Conservation (phyloP, 208 protist species). For the Trypanosoma cruzi region DNA sequence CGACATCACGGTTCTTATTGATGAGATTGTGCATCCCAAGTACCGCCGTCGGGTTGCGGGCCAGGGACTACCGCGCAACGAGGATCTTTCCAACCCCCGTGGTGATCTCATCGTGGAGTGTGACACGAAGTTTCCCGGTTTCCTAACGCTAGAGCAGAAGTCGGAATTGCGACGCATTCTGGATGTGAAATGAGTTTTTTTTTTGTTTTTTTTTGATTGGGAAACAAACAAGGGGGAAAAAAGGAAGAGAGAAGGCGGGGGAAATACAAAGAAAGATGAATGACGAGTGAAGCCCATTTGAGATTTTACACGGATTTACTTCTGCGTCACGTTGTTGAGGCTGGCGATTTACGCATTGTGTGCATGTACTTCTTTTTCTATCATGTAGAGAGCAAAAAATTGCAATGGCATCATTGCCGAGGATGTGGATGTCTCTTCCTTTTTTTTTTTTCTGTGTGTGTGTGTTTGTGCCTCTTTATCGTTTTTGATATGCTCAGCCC, state of each 20-base stretch:
- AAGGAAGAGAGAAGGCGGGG: background rate
- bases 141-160: constrained; percentile 88
- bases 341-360: background rate
- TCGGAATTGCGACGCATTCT: constrained; percentile 81
- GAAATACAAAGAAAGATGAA: background rate
- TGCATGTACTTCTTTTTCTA: background rate
- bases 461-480: background rate
- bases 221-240: background rate
- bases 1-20: constrained; percentile 76
- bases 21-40: constrained; percentile 86
- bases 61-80: constrained; percentile 57
- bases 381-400: constrained; percentile 8
- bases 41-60: constrained; percentile 77
- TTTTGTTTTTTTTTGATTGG: background rate
- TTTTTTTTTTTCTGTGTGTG: background rate
- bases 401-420: background rate
- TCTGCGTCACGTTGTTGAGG: background rate
- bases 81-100: constrained; percentile 38
- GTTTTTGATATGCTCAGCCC: background rate
- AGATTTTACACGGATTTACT: background rate
- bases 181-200: constrained; percentile 41
- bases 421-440: background rate
- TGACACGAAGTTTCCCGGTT: constrained; percentile 77
- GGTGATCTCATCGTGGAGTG: constrained; percentile 87
- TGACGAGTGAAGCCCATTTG: background rate